Percentiles rank a stretch among this genome's conserved stretches.
phyloP scores from a whole-genome alignment of 148 eudicot genomes.

The Persicaria tinctoria region DNA sequence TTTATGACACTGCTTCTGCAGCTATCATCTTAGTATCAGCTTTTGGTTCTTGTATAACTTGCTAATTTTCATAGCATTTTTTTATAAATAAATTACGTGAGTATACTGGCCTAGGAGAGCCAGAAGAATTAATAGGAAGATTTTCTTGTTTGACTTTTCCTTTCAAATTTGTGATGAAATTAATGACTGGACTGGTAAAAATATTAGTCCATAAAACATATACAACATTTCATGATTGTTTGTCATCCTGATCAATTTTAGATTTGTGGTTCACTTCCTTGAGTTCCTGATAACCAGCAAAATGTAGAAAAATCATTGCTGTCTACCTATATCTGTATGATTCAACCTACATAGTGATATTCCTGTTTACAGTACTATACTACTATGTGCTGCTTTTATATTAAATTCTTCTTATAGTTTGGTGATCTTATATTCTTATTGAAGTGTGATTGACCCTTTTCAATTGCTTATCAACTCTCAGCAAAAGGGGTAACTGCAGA shows the following conservation, averaged over 20 bases:
- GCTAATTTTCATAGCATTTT: neutral
- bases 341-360: neutral
- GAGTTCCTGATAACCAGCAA: too few relatives aligned
- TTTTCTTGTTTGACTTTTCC: too few relatives aligned
- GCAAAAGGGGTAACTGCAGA: slow-evolving; percentile 50
- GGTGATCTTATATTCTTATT: neutral
- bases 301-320: neutral
- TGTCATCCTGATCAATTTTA: neutral
- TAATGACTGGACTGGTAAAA: neutral
- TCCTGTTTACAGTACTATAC: neutral
- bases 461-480: slow-evolving; percentile 7
- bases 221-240: neutral
- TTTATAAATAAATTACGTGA: neutral
- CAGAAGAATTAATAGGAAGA: neutral
- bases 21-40: neutral
- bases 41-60: neutral
- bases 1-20: slow-evolving; percentile 13
- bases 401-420: neutral
- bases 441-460: neutral
- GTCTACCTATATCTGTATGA: neutral
- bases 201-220: neutral
- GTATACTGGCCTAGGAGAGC: neutral
- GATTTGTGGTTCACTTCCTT: too few relatives aligned
- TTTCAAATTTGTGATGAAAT: too few relatives aligned
- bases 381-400: neutral